Conservation (phyloP, 352 stramenopile species). For the Globisporangium nagaii region DNA sequence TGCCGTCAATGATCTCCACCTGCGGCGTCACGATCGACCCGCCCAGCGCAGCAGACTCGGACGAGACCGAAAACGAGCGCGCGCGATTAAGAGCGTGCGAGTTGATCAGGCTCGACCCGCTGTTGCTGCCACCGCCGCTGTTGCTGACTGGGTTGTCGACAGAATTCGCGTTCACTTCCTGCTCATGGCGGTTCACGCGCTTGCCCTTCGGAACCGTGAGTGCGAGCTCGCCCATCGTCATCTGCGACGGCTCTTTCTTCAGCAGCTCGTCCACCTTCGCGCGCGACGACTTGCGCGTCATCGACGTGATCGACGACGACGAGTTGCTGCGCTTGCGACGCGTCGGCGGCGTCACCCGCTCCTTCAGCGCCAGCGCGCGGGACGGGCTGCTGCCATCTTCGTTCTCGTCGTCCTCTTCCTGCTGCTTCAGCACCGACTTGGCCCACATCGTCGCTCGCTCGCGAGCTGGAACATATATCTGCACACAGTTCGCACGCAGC, state of each 20-base stretch:
- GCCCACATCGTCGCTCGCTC: slow-evolving; percentile 72
- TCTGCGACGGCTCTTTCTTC: slow-evolving; percentile 73
- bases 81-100: slow-evolving; percentile 40
- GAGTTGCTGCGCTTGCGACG: slow-evolving; percentile 59
- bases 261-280: slow-evolving; percentile 50
- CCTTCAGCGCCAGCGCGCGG: slow-evolving; percentile 19
- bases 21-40: slow-evolving; percentile 68
- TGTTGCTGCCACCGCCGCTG: neutral
- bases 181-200: slow-evolving; percentile 50
- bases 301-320: slow-evolving; percentile 36
- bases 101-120: slow-evolving; percentile 27
- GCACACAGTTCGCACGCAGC: neutral
- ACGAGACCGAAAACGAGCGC: slow-evolving; percentile 57
- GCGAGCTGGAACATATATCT: slow-evolving; percentile 66
- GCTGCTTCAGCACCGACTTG: slow-evolving; percentile 49
- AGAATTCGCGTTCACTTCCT: slow-evolving; percentile 32
- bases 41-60: slow-evolving; percentile 52
- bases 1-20: slow-evolving; percentile 80
- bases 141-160: slow-evolving; percentile 21
- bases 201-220: slow-evolving; percentile 65
- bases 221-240: slow-evolving; percentile 82
- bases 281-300: slow-evolving; percentile 16
- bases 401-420: slow-evolving; percentile 27
- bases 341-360: slow-evolving; percentile 15
- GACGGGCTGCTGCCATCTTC: slow-evolving; percentile 7